Evolutionary conservation across 1,284 basidiomycete species (phyloP), one percentile per base, ranked within the genome.

Genomic region (Heterobasidion parviporum): DNA sequence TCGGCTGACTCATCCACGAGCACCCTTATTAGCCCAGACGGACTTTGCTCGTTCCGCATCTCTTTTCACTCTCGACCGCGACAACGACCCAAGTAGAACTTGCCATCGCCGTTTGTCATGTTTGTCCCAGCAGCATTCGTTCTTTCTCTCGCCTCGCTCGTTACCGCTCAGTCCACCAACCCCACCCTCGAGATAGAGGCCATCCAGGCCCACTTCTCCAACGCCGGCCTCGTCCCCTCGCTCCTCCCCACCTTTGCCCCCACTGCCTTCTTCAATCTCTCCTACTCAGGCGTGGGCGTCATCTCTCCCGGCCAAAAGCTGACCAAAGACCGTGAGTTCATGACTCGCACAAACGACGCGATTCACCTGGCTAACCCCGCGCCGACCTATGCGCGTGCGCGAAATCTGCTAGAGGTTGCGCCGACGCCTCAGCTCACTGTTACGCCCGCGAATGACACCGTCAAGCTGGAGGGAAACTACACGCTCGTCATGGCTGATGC

Each of bases 401-500:
- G 26, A 26, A 26, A 26, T 26, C 26, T 26, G 26, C 26, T 56
- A 87, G 85, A 82, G 71, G 78, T 76, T 50, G 68, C 71, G n/a
- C 67, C 75, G n/a, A 67, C 72, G 32, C 85, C 85, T 9, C 68
- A 63, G 14, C 66, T 87, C 58, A 72, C 72, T 15, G 59, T 85
- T 55, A 74, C 72, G 2, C 68, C 78, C 15, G 75, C 71, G 55
- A 80, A 80, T 67, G 67, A 73, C 12, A 74, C 76, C 36, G 70
- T 72, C 33, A 55, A 67, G 6, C 63, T 82, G 43, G 65, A 62
- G 49, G 77, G 76, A 15, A 75, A 66, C 41, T 88, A 77, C 68
- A 89, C 87, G n/a, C 63, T 91, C 50, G 72, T 77, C 38, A 85
- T 91, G 83, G 78, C 83, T 41, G 89, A 92, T 63, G 85, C 85